Evolutionary conservation across 352 stramenopile species (phyloP).

Genomic region (Pythium pyrilobum): DNA sequence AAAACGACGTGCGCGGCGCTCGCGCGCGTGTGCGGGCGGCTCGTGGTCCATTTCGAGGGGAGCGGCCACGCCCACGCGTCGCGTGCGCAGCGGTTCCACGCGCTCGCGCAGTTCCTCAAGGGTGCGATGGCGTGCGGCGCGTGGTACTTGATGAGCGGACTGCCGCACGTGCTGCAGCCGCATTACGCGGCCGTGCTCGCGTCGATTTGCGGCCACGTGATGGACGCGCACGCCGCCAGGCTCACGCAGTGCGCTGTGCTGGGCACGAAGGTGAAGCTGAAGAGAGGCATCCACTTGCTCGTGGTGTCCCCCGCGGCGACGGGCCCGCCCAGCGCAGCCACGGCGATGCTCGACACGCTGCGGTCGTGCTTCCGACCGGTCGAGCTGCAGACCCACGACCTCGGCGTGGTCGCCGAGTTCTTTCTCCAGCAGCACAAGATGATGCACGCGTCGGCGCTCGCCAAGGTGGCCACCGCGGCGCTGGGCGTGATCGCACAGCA

Average conservation of each 20-base stretch:
- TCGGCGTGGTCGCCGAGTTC: slow-evolving; percentile 39
- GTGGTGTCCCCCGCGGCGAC: not conserved
- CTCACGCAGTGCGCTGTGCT: slow-evolving; percentile 36
- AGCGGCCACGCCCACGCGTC: not conserved
- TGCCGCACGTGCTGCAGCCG: slow-evolving; percentile 23
- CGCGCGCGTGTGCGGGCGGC: slow-evolving; percentile 38
- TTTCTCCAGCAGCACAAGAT: slow-evolving; percentile 33
- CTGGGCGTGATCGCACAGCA: slow-evolving; percentile 17
- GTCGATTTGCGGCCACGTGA: slow-evolving; percentile 42
- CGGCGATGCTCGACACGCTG: not conserved
- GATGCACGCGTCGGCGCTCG: slow-evolving; percentile 22
- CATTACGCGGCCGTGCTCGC: slow-evolving; percentile 24
- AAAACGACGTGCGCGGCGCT: slow-evolving; percentile 35
- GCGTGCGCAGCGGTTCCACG: slow-evolving; percentile 18
- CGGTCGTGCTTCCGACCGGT: slow-evolving; percentile 41
- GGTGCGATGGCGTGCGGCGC: slow-evolving; percentile 42
- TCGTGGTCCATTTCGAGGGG: slow-evolving; percentile 40
- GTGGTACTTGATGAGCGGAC: slow-evolving; percentile 42
- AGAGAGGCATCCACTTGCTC: slow-evolving; percentile 41
- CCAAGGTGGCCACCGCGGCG: slow-evolving; percentile 30
- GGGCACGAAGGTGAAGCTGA: slow-evolving; percentile 35
- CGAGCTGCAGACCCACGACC: slow-evolving; percentile 28
- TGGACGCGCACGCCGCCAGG: slow-evolving; percentile 30
- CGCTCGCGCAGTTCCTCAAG: slow-evolving; percentile 40
- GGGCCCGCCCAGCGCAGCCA: not conserved